Evolutionary conservation across 2,329 filamentous ascomycete genomes (phyloP).

Genomic region (Neophaeococcomyces mojaviensis): DNA sequence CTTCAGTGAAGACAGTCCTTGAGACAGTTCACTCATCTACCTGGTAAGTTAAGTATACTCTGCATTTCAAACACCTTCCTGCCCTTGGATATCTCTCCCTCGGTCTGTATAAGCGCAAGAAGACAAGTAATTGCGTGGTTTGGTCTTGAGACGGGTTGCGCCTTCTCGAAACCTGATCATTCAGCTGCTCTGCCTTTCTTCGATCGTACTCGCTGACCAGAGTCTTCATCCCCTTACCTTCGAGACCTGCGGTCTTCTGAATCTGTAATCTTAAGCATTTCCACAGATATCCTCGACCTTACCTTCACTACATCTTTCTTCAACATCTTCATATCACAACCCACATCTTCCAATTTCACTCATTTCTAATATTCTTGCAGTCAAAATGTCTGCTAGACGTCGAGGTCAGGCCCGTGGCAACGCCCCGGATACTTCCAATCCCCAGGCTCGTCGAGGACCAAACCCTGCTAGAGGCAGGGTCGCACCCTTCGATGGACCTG

Average conservation of each 20-base stretch:
- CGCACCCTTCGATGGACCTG: slow-evolving; percentile 21
- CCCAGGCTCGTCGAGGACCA: slow-evolving; percentile 29
- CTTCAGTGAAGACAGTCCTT: too few relatives aligned
- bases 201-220: neutral
- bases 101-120: too few relatives aligned
- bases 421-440: slow-evolving; percentile 28
- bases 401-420: slow-evolving; percentile 18
- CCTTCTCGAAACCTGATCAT: neutral
- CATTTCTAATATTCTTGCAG: slow-evolving; percentile 2
- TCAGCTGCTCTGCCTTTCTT: neutral
- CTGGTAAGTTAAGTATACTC: neutral
- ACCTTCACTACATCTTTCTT: slow-evolving; percentile 2
- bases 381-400: slow-evolving; percentile 19
- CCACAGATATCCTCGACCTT: too few relatives aligned
- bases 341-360: neutral
- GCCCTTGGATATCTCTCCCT: neutral
- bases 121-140: neutral
- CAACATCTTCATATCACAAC: slow-evolving; percentile 1
- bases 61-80: neutral
- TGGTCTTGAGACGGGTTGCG: neutral
- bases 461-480: slow-evolving; percentile 22
- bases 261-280: too few relatives aligned
- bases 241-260: too few relatives aligned
- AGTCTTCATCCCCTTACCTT: neutral
- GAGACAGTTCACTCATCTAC: too few relatives aligned